A percentile compares a stretch with the other conserved stretches of the same genome.
Evolutionary conservation across 495 filamentous ascomycete genomes (phyloP).

Genomic region (Penicillium herquei): DNA sequence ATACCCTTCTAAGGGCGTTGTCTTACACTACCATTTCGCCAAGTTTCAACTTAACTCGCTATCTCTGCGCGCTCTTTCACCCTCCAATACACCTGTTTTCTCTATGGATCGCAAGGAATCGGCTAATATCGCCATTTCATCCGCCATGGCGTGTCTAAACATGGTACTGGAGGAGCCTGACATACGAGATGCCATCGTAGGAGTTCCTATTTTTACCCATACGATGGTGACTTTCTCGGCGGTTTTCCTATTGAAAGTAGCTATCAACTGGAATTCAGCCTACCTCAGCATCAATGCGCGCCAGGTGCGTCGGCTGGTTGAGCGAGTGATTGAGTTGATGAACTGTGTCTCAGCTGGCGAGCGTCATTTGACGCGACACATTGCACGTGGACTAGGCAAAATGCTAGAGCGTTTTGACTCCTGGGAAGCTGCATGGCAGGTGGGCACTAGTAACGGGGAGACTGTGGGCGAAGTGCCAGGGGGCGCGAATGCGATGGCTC

Average conservation of each 20-base stretch:
- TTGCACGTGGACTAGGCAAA: slow-evolving; percentile 53
- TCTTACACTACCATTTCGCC: slow-evolving; percentile 60
- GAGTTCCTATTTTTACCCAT: slow-evolving; percentile 57
- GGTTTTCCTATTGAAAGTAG: slow-evolving; percentile 55
- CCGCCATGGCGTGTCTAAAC: slow-evolving; percentile 54
- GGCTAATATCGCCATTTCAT: slow-evolving; percentile 56
- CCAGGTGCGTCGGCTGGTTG: slow-evolving; percentile 47
- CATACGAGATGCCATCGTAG: slow-evolving; percentile 58
- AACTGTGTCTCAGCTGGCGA: slow-evolving; percentile 53
- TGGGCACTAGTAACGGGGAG: slow-evolving; percentile 15
- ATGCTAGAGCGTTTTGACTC: slow-evolving; percentile 49
- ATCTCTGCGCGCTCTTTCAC: slow-evolving; percentile 52
- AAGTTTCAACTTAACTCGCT: slow-evolving; percentile 61
- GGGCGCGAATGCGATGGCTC: slow-evolving; percentile 47
- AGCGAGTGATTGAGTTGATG: slow-evolving; percentile 50
- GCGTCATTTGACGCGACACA: slow-evolving; percentile 52
- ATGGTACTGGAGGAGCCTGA: slow-evolving; percentile 56
- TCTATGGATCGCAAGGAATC: slow-evolving; percentile 54
- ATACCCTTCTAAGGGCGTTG: slow-evolving; percentile 58
- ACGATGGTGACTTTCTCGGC: slow-evolving; percentile 65
- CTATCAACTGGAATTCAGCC: slow-evolving; percentile 53
- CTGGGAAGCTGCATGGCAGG: slow-evolving; percentile 41
- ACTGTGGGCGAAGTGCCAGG: slow-evolving; percentile 33
- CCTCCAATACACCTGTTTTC: slow-evolving; percentile 49
- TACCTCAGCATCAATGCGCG: slow-evolving; percentile 43